Conservation (phyloP, 2,329 filamentous ascomycete species). For the Xylariaceae sp. region DNA sequence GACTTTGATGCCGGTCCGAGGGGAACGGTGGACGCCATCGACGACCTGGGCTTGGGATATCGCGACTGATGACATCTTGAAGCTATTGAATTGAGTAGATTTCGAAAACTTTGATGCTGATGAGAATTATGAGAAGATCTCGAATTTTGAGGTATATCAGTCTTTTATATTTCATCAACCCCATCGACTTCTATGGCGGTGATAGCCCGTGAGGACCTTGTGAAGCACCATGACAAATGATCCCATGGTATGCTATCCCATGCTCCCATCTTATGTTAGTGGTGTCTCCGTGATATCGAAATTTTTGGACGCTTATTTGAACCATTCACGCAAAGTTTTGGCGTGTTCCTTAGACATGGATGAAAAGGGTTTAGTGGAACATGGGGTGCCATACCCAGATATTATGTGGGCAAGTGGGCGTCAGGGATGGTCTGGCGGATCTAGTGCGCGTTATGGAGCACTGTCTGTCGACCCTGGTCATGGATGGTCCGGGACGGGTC, state of each 20-base stretch:
- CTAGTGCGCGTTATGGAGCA: too few relatives aligned
- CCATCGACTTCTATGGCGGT: conserved; percentile 8
- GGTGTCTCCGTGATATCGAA: background rate
- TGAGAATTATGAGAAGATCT: too few relatives aligned
- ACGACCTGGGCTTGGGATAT: background rate
- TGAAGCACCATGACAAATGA: background rate
- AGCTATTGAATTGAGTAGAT: too few relatives aligned
- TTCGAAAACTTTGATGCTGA: too few relatives aligned
- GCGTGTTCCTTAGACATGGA: background rate
- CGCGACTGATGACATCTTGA: too few relatives aligned
- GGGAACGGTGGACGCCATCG: conserved; percentile 8
- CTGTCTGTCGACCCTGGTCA: too few relatives aligned
- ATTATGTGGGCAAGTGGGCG: too few relatives aligned
- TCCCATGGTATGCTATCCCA: conserved; percentile 4
- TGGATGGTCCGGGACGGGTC: too few relatives aligned
- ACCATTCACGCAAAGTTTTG: background rate
- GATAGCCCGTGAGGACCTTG: background rate
- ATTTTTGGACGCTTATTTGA: too few relatives aligned
- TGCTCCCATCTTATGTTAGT: conserved; percentile 1
- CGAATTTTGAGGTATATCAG: too few relatives aligned
- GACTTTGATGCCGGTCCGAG: conserved; percentile 12
- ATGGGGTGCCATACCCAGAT: conserved; percentile 8
- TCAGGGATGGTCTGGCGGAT: too few relatives aligned
- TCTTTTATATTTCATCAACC: too few relatives aligned
- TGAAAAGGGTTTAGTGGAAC: conserved; percentile 6